Base-by-base conservation (phyloP, 768 basidiomycete genomes). In the Boletus edulis region DNA sequence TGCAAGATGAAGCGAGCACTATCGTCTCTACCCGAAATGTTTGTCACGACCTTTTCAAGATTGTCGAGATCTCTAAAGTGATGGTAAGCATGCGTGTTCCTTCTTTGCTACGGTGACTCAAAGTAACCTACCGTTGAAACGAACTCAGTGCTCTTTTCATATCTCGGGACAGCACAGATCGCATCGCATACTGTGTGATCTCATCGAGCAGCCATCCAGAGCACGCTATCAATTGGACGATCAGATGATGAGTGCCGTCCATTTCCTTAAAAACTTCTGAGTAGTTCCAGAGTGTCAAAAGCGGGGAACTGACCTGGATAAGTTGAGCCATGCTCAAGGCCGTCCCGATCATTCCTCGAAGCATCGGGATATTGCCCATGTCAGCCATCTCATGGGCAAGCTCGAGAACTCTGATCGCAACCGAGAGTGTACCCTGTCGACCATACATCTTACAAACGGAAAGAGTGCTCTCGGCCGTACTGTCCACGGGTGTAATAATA, bases 161-260 rank as follows among this genome's bases (percentile, higher is more conserved):
- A 42, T 50, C 46, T 15, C 0, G 43, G 17, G 59, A 42, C 1
- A 61, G 4, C 14, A 41, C 27, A 5, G 41, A 40, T 14, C 13
- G 10, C 39, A 24, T 31, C 17, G 32, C 51, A 18, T 42, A 46
- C 29, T 29, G 51, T 1, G 46, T 41, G 10, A 54, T 64, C 18
- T 52, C 58, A 0, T 64, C 47, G 11, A 63, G 54, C 13, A 63
- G 14, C 49, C 51, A 64, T 11, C 54, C 62, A 24, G 62, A 56
- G 18, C 34, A 22, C 39, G 60, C 58, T 7, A 63, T 20, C 17
- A 64, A 52, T 24, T 57, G 52, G 17, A 15, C 20, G 14, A 57
- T 61, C n/a, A 40, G 34, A 31, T 63, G 62, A 39, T 63, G 62
- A 5, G 42, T 34, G 3, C 62, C 62, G 0, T 41, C 53, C 44